Conservation (phyloP, 345 rosid species). For the Clausena lansium region DNA sequence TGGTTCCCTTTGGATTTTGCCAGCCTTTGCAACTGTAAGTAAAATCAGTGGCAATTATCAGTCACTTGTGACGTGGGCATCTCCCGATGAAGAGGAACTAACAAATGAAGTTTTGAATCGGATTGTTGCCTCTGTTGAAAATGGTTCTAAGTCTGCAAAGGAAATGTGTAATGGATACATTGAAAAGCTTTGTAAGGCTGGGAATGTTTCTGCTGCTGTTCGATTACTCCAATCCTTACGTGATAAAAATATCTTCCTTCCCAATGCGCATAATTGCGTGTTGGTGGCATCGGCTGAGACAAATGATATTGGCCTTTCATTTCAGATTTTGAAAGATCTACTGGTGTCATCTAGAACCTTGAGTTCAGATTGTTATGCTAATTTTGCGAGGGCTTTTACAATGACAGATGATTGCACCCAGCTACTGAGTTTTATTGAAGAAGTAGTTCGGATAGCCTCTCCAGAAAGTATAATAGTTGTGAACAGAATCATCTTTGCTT, state of each 20-base stretch:
- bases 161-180: slow-evolving; percentile 32
- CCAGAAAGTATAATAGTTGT: slow-evolving; percentile 40
- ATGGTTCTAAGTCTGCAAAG: slow-evolving; percentile 24
- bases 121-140: slow-evolving; percentile 27
- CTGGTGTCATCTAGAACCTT: slow-evolving; percentile 37
- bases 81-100: slow-evolving; percentile 32
- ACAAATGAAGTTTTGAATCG: slow-evolving; percentile 30
- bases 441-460: slow-evolving; percentile 41
- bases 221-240: slow-evolving; percentile 42
- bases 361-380: slow-evolving; percentile 51
- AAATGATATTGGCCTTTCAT: slow-evolving; percentile 31
- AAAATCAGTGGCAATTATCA: slow-evolving; percentile 24
- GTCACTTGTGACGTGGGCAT: slow-evolving; percentile 29
- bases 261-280: slow-evolving; percentile 34
- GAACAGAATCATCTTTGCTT: slow-evolving; percentile 62
- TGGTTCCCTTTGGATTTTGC: slow-evolving; percentile 30
- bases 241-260: slow-evolving; percentile 38
- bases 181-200: slow-evolving; percentile 43
- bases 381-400: slow-evolving; percentile 57
- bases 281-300: slow-evolving; percentile 41
- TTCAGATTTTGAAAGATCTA: slow-evolving; percentile 44
- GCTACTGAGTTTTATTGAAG: slow-evolving; percentile 47
- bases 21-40: slow-evolving; percentile 19
- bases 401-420: slow-evolving; percentile 34
- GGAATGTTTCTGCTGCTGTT: slow-evolving; percentile 45